Evolutionary conservation across 2,329 filamentous ascomycete genomes (phyloP).

Genomic region (Trichoderma guizhouense): DNA sequence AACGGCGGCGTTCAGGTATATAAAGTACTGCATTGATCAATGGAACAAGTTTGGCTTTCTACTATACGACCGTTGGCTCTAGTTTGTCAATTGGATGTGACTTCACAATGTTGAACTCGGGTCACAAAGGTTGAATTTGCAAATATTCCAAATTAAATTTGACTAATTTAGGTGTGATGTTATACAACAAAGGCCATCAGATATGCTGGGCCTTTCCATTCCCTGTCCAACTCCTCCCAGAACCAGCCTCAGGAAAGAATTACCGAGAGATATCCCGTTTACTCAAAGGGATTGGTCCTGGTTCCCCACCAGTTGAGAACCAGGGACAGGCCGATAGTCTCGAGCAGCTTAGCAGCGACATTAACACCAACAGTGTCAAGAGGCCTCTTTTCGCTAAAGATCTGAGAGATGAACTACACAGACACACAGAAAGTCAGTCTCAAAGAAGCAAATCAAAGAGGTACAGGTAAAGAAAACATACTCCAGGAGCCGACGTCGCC

Average conservation of each 20-base stretch:
- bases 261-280: conserved; percentile 34
- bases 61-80: neutral
- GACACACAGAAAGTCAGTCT: neutral
- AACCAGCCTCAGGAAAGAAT: neutral
- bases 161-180: conserved; percentile 8
- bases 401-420: conserved; percentile 73
- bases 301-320: conserved; percentile 99
- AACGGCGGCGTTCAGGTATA: conserved; percentile 39
- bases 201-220: neutral
- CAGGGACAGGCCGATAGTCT: conserved; percentile 87
- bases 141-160: neutral
- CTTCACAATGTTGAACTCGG: neutral
- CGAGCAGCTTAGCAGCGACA: conserved; percentile 77
- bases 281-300: conserved; percentile 87
- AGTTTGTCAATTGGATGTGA: too few species aligned
- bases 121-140: neutral
- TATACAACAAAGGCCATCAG: conserved; percentile 4
- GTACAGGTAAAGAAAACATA: conserved; percentile 42
- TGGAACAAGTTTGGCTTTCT: conserved; percentile 23
- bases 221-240: neutral
- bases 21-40: conserved; percentile 25
- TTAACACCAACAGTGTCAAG: conserved; percentile 86
- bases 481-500: conserved; percentile 80
- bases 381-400: conserved; percentile 88
- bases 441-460: neutral